phyloP scores from a whole-genome alignment of 768 basidiomycete species.

The Pisolithus microcarpus region DNA sequence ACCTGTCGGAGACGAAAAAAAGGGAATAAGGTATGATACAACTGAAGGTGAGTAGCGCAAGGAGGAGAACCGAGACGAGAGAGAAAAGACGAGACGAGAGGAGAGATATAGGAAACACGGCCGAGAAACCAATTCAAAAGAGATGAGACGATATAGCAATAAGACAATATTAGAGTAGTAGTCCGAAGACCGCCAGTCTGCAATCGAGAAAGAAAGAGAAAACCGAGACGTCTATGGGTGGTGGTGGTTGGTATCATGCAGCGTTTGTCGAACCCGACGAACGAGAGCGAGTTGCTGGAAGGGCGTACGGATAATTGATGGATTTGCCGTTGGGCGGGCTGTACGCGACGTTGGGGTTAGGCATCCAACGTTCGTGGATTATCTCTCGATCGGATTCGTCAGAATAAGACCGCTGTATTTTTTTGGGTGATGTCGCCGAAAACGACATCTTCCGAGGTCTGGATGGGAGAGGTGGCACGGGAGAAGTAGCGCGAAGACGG shows the following conservation, averaged over 20 bases:
- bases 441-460: constrained; percentile 46
- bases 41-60: constrained; percentile 22
- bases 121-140: constrained; percentile 16
- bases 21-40: constrained; percentile 27
- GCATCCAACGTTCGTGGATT: constrained; percentile 63
- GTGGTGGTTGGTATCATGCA: constrained; percentile 21
- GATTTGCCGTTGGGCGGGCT: constrained; percentile 31
- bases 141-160: constrained; percentile 24
- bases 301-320: constrained; percentile 21
- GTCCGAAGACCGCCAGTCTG: constrained; percentile 22
- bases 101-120: constrained; percentile 7
- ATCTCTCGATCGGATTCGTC: constrained; percentile 54
- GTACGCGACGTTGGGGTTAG: constrained; percentile 33
- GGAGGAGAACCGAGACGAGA: constrained; percentile 17
- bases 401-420: constrained; percentile 53
- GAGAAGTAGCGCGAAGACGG: constrained; percentile 22
- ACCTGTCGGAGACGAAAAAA: constrained; percentile 21
- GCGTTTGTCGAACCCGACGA: constrained; percentile 29
- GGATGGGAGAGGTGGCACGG: constrained; percentile 28
- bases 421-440: constrained; percentile 42
- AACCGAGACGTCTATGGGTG: constrained; percentile 17
- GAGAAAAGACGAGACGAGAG: constrained; percentile 8
- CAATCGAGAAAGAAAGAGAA: constrained; percentile 12
- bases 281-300: constrained; percentile 19
- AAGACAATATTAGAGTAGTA: constrained; percentile 29